Conservation (phyloP, 192 early-diverging fungal genomes). For the Rhizoclosmatium globosum region DNA sequence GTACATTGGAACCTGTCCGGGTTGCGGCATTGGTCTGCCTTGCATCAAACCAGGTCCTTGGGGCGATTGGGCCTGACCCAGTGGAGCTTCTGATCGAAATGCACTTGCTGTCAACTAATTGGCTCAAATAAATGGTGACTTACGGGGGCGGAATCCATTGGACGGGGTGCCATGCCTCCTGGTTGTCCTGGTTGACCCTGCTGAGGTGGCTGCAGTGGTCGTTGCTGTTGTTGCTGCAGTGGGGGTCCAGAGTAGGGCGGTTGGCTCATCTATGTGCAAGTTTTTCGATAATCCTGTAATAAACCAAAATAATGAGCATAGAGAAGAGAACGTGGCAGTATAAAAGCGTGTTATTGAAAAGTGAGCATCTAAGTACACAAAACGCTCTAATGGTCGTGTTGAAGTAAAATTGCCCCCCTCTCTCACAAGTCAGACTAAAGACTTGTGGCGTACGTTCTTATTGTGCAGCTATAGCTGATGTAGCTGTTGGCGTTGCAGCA, state of each 20-base stretch:
- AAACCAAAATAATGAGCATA: too few species aligned
- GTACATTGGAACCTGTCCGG: slow-evolving; percentile 2
- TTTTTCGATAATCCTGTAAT: too few species aligned
- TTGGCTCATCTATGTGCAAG: too few species aligned
- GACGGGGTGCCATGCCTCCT: neutral
- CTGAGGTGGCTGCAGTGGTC: neutral
- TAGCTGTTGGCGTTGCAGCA: neutral
- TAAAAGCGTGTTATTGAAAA: neutral
- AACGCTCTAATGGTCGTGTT: too few species aligned
- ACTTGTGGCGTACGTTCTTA: neutral
- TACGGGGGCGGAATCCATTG: slow-evolving; percentile 7
- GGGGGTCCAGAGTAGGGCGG: neutral
- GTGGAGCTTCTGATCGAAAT: neutral
- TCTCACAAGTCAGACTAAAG: too few species aligned
- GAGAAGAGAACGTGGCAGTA: too few species aligned
- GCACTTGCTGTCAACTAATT: neutral
- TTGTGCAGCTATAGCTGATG: neutral
- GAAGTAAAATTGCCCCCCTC: too few species aligned
- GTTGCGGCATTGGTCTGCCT: neutral
- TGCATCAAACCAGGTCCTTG: neutral
- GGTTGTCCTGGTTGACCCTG: slow-evolving; percentile 9
- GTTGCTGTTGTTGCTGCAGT: slow-evolving; percentile 9
- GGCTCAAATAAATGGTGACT: slow-evolving; percentile 2
- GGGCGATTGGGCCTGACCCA: neutral
- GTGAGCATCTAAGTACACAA: neutral